Evolutionary conservation across 1,284 basidiomycete species (phyloP).

Genomic region (Hypsizygus ulmarius): DNA sequence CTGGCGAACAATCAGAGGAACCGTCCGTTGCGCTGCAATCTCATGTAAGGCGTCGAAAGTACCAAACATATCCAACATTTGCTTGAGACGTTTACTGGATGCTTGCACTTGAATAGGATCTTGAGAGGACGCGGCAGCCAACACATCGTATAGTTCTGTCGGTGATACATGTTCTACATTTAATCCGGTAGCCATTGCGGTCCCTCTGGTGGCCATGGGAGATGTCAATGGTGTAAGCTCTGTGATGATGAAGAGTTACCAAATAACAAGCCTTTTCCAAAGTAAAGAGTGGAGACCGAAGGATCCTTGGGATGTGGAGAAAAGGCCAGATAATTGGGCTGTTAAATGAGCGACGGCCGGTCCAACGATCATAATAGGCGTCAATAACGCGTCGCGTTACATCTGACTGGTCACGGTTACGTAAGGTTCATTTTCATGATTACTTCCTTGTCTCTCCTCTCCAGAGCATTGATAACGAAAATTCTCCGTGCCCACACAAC

Average conservation of each 20-base stretch:
- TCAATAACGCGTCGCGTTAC: constrained; percentile 39
- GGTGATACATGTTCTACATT: constrained; percentile 45
- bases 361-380: constrained; percentile 18
- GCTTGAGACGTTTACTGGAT: constrained; percentile 62
- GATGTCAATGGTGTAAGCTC: constrained; percentile 13
- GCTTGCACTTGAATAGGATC: constrained; percentile 56
- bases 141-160: constrained; percentile 62
- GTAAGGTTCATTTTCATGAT: constrained; percentile 12
- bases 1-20: constrained; percentile 65
- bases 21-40: constrained; percentile 58
- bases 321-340: too few species aligned
- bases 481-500: background rate
- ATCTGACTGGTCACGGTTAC: constrained; percentile 5
- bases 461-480: background rate
- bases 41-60: constrained; percentile 68
- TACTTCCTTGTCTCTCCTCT: constrained; percentile 7
- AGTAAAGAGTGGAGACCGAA: too few species aligned
- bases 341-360: too few species aligned
- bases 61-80: constrained; percentile 63
- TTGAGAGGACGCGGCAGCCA: constrained; percentile 69
- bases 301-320: too few species aligned
- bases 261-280: too few species aligned
- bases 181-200: constrained; percentile 28
- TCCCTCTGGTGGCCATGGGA: constrained; percentile 13
- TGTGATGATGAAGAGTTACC: background rate